phyloP scores from a whole-genome alignment of 2,329 filamentous ascomycete species.

The Paramyrothecium sp. region DNA sequence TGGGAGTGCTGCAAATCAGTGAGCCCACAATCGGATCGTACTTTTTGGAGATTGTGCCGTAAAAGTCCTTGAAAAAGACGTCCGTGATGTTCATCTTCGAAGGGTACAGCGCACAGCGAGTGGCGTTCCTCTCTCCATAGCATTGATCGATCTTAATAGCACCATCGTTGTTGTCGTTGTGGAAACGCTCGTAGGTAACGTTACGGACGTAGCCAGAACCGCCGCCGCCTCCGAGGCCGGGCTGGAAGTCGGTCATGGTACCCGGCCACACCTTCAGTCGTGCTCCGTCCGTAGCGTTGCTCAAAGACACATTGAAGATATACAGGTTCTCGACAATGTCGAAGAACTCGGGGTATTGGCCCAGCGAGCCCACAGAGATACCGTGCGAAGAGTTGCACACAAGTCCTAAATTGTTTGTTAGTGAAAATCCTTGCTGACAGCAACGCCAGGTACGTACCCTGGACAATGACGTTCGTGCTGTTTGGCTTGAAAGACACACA shows the following conservation, averaged over 20 bases:
- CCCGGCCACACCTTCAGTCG: slow-evolving; percentile 74
- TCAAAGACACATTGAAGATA: slow-evolving; percentile 56
- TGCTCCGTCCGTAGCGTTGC: slow-evolving; percentile 59
- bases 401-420: slow-evolving; percentile 28
- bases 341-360: slow-evolving; percentile 60
- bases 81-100: slow-evolving; percentile 14
- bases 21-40: slow-evolving; percentile 15
- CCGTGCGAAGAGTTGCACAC: slow-evolving; percentile 67
- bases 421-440: too few relatives aligned
- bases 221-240: slow-evolving; percentile 57
- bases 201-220: slow-evolving; percentile 52
- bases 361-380: slow-evolving; percentile 68
- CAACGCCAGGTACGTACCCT: slow-evolving; percentile 38
- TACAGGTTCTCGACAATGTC: slow-evolving; percentile 68
- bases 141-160: slow-evolving; percentile 9
- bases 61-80: slow-evolving; percentile 16
- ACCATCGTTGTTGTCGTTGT: slow-evolving; percentile 55
- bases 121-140: slow-evolving; percentile 7
- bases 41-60: slow-evolving; percentile 10
- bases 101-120: slow-evolving; percentile 7
- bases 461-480: slow-evolving; percentile 64
- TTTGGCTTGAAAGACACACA: slow-evolving; percentile 75
- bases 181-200: slow-evolving; percentile 62
- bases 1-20: slow-evolving; percentile 13
- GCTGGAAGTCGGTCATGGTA: slow-evolving; percentile 20